Evolutionary conservation across 2,329 filamentous ascomycete genomes (phyloP).

Genomic region (Helotiales sp.): DNA sequence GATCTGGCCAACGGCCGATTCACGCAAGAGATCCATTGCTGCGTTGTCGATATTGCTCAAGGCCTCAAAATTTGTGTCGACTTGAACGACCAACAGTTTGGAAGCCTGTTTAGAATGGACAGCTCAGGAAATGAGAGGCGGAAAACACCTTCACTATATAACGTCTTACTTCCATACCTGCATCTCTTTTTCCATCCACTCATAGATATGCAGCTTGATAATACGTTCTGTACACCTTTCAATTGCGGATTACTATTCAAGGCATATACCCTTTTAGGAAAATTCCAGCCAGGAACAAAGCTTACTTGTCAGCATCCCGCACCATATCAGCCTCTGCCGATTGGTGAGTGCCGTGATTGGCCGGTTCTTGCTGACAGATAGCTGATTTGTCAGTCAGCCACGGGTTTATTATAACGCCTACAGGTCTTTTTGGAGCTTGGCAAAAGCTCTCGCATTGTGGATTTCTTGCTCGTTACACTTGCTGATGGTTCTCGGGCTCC

Average conservation of each 20-base stretch:
- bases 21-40: conserved; percentile 15
- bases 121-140: neutral
- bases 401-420: no score
- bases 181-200: no score
- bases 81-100: neutral
- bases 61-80: neutral
- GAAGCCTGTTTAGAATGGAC: neutral
- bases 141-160: no score
- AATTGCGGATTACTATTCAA: neutral
- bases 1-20: conserved; percentile 15
- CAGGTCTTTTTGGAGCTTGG: no score
- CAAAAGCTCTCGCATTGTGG: no score
- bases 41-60: neutral
- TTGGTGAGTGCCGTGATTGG: neutral
- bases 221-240: neutral
- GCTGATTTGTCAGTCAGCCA: no score
- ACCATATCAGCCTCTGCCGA: neutral
- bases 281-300: neutral
- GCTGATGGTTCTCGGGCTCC: no score
- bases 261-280: neutral
- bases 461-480: no score
- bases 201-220: neutral
- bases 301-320: neutral
- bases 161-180: no score
- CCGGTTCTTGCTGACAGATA: neutral